Conservation (phyloP, 2,329 filamentous ascomycete genomes). For the Fusarium camptoceras region DNA sequence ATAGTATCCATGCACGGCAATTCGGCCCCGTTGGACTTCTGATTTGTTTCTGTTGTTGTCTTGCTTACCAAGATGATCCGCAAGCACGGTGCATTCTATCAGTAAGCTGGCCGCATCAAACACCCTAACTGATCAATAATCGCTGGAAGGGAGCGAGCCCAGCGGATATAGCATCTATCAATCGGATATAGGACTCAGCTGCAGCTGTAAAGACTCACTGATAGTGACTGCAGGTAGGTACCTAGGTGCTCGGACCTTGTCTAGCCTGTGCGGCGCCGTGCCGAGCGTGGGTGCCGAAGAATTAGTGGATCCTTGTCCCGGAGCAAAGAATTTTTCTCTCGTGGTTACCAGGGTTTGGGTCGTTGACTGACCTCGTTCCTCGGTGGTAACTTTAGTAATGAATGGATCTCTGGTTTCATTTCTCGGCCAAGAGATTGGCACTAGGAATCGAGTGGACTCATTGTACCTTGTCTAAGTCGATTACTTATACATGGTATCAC, state of each 20-base stretch:
- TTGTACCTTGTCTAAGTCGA: slow-evolving; percentile 1
- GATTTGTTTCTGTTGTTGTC: neutral
- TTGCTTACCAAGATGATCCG: slow-evolving; percentile 23
- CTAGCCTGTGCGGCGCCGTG: slow-evolving; percentile 31
- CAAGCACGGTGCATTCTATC: slow-evolving; percentile 8
- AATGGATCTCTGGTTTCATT: slow-evolving; percentile 12
- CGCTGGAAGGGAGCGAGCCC: neutral
- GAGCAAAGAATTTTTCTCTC: slow-evolving; percentile 21
- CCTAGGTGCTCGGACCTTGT: slow-evolving; percentile 6
- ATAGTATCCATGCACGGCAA: slow-evolving; percentile 10
- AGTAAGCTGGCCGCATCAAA: slow-evolving; percentile 1
- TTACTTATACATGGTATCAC: slow-evolving; percentile 38
- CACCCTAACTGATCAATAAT: neutral
- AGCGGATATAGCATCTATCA: slow-evolving; percentile 29
- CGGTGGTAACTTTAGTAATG: slow-evolving; percentile 28
- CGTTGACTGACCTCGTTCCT: slow-evolving; percentile 9
- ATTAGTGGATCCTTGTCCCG: slow-evolving; percentile 19
- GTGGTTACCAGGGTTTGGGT: slow-evolving; percentile 28
- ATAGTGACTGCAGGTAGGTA: neutral
- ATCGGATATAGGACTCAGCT: slow-evolving; percentile 26
- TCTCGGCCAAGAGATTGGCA: slow-evolving; percentile 24
- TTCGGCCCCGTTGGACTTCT: slow-evolving; percentile 38
- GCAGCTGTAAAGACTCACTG: neutral
- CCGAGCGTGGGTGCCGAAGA: slow-evolving; percentile 40
- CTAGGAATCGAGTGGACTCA: slow-evolving; percentile 2